phyloP scores from a whole-genome alignment of 75 land plant genomes.

The Azolla pinnata region DNA sequence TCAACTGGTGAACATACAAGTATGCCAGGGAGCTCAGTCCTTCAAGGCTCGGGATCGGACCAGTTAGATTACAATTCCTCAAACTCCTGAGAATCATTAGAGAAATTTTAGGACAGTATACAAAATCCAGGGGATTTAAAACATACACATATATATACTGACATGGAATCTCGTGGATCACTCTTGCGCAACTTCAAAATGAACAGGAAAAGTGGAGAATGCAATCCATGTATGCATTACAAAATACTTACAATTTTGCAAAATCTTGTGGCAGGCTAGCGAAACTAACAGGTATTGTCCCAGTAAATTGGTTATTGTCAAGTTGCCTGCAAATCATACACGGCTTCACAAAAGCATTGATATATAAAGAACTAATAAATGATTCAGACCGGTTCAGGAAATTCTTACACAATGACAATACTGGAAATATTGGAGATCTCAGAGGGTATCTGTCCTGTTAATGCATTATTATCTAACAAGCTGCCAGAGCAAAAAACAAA shows the following conservation, averaged over 20 bases:
- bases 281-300: background rate
- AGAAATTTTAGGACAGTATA: no score
- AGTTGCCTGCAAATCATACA: background rate
- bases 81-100: no score
- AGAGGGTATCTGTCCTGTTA: slow-evolving; percentile 52
- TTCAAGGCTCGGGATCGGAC: no score
- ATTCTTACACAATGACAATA: slow-evolving; percentile 43
- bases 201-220: background rate
- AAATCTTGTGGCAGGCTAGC: background rate
- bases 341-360: background rate
- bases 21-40: no score
- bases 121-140: no score
- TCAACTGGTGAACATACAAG: no score
- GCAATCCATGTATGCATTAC: background rate
- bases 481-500: slow-evolving; percentile 25
- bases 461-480: slow-evolving; percentile 52
- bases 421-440: slow-evolving; percentile 29
- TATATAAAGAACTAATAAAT: background rate
- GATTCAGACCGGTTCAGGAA: background rate
- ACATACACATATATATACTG: no score
- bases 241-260: background rate
- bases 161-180: no score
- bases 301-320: background rate
- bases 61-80: no score
- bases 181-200: background rate